phyloP scores from a whole-genome alignment of 2,329 filamentous ascomycete species.

The Pseudogymnoascus sp. region DNA sequence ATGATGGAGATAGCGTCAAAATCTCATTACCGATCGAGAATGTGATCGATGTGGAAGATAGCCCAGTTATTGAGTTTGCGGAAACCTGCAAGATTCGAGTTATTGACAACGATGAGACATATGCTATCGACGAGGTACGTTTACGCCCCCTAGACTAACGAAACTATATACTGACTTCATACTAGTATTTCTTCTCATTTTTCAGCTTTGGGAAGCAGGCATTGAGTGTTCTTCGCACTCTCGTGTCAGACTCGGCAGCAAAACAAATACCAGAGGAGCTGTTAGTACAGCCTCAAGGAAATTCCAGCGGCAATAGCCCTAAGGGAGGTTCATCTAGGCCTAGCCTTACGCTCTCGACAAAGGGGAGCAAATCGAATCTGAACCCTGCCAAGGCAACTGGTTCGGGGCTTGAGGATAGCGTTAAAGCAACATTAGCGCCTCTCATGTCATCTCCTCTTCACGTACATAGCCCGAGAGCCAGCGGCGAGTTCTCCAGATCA shows the following conservation, averaged over 20 bases:
- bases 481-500: conserved; percentile 43
- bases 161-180: conserved; percentile 21
- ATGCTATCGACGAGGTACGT: conserved; percentile 82
- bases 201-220: conserved; percentile 81
- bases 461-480: conserved; percentile 45
- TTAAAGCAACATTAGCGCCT: conserved; percentile 55
- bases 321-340: conserved; percentile 20
- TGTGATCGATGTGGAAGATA: conserved; percentile 87
- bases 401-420: conserved; percentile 42
- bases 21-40: conserved; percentile 85
- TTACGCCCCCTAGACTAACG: background rate
- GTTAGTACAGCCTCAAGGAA: conserved; percentile 16
- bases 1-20: conserved; percentile 95
- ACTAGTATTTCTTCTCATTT: conserved; percentile 90
- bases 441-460: conserved; percentile 25
- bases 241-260: conserved; percentile 29
- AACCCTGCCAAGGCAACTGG: conserved; percentile 21
- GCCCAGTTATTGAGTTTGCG: conserved; percentile 80
- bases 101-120: conserved; percentile 89
- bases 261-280: conserved; percentile 28
- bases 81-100: conserved; percentile 92
- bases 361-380: conserved; percentile 15
- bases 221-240: conserved; percentile 59
- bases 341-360: conserved; percentile 19
- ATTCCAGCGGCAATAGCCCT: conserved; percentile 19